Conservation (phyloP, 106 monocot genomes). For the Phalaenopsis equestris region DNA sequence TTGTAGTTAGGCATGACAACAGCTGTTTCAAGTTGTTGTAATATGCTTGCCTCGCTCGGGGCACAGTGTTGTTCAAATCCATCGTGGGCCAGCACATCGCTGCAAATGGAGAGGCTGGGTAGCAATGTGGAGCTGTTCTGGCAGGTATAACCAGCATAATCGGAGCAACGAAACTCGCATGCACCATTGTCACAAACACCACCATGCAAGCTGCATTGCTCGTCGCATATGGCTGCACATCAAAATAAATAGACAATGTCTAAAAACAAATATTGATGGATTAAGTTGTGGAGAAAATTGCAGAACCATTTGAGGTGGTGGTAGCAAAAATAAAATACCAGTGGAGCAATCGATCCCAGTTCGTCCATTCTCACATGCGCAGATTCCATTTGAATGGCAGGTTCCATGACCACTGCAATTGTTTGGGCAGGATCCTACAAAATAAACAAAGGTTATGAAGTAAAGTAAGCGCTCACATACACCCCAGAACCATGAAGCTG, state of each 20-base stretch:
- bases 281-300: neutral
- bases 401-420: conserved; percentile 66
- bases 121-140: conserved; percentile 82
- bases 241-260: neutral
- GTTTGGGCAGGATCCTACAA: conserved; percentile 64
- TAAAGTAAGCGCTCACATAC: neutral
- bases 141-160: conserved; percentile 97
- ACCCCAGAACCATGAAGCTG: too few species aligned
- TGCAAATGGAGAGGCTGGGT: conserved; percentile 71
- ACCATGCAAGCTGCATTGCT: conserved; percentile 98
- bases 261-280: neutral
- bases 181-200: conserved; percentile 97
- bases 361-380: conserved; percentile 64
- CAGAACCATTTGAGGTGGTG: neutral
- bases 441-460: neutral
- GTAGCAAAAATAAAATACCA: conserved; percentile 25
- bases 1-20: conserved; percentile 94
- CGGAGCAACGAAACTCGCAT: conserved; percentile 96
- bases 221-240: conserved; percentile 82
- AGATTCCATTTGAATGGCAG: conserved; percentile 64
- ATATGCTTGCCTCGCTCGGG: conserved; percentile 76
- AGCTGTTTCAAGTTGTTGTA: conserved; percentile 88
- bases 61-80: conserved; percentile 85
- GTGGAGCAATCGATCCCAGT: conserved; percentile 97
- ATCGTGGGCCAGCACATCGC: conserved; percentile 64